Evolutionary conservation across 257 asterid genomes (phyloP).

Genomic region (Gardenia jasminoides): DNA sequence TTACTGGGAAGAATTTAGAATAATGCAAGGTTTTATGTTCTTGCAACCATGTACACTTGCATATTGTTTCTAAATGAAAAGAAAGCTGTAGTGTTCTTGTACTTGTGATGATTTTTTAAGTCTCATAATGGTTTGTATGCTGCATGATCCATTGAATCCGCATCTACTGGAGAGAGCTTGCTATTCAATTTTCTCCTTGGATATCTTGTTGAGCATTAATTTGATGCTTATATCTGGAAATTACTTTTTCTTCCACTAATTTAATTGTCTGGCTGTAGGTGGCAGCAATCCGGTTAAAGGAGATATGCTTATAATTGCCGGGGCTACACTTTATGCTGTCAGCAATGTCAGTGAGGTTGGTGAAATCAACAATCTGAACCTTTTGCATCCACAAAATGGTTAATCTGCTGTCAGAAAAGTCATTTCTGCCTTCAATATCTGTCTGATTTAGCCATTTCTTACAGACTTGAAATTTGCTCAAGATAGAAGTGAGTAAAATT

Average conservation of each 20-base stretch:
- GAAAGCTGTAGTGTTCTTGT: background rate
- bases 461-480: background rate
- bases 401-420: slow-evolving; percentile 6
- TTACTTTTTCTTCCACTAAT: background rate
- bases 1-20: background rate
- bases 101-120: background rate
- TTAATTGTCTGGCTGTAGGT: slow-evolving; percentile 35
- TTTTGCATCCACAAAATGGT: slow-evolving; percentile 8
- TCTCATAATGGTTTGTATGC: background rate
- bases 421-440: background rate
- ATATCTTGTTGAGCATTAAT: background rate
- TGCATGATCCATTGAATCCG: background rate
- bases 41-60: background rate
- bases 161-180: background rate
- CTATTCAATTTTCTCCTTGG: background rate
- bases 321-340: slow-evolving; percentile 86
- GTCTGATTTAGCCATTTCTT: background rate
- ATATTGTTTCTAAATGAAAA: background rate
- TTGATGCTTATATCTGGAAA: background rate
- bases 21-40: too few species aligned
- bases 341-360: slow-evolving; percentile 87
- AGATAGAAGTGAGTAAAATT: background rate
- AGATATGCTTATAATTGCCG: slow-evolving; percentile 75
- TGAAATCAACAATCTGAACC: slow-evolving; percentile 3
- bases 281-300: slow-evolving; percentile 87